Evolutionary conservation across 768 basidiomycete species (phyloP), one percentile per base, ranked within the genome.

Genomic region (Lanmaoa rubissima): DNA sequence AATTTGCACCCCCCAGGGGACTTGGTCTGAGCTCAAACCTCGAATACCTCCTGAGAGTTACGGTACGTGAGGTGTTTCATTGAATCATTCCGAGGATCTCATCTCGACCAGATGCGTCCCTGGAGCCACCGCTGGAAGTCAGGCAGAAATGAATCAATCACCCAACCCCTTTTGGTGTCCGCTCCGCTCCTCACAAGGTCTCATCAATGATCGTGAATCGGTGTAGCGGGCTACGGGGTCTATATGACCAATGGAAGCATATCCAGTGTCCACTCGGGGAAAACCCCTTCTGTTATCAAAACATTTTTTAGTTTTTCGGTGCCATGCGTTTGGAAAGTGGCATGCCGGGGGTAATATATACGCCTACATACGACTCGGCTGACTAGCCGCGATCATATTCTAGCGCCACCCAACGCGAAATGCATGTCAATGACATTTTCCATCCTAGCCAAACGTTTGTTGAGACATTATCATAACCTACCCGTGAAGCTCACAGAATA

Each of bases 181-280:
- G 41, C 41, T 50, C 53, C 53, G 19, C 53, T 43, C 62, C 42
- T 48, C 54, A 19, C 28, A 11, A 3, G 38, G 51, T 52, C 41
- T 48, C 12, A 47, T 55, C 53, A 44, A 4, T 62, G 53, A 51
- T 65, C 54, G 60, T 55, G 63, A 62, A 62, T 65, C 64, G 40
- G 43, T 39, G 3, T 4, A 28, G 21, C 21, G 3, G 21, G 21
- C 21, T 24, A 21, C 24, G 51, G 36, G 31, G 6, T 40, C 51
- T 45, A 40, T 46, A 9, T 17, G 14, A 41, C 38, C 46, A 47
- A 53, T 40, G 28, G 61, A 59, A 54, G 54, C 59, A 28, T 14
- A 3, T 26, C 53, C 21, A 24, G 21, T 2, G 21, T 24, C 21
- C 43, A 2, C 40, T 24, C 39, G 8, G 47, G 41, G 3, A 57